Percentiles rank a stretch among this genome's conserved stretches.
Conservation (phyloP, 768 basidiomycete genomes). For the Daedalea quercina region DNA sequence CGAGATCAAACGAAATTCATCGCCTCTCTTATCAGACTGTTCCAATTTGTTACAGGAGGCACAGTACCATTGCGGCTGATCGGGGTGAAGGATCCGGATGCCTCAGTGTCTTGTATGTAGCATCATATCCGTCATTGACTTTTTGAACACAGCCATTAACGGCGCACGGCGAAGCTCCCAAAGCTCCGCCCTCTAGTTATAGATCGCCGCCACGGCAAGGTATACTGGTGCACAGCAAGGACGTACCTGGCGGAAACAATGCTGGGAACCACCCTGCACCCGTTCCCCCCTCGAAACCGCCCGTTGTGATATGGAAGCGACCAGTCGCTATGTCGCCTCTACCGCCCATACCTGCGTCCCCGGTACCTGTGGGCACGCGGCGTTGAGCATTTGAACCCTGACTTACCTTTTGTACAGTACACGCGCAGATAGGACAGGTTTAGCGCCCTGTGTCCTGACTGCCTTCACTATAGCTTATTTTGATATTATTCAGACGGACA, state of each 20-base stretch:
- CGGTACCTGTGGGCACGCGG: not conserved
- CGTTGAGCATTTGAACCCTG: not conserved
- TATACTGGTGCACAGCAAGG: not conserved
- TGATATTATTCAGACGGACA: not conserved
- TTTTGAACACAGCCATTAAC: not conserved
- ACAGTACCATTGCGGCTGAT: conserved; percentile 47
- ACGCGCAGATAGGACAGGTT: too few species aligned
- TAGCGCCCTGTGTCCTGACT: too few species aligned
- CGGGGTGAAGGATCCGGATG: conserved; percentile 43
- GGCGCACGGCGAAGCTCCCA: not conserved
- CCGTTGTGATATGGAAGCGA: conserved; percentile 2
- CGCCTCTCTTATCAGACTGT: conserved; percentile 55
- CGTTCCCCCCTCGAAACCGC: not conserved
- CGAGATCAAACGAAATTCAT: conserved; percentile 73
- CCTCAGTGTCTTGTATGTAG: conserved; percentile 22
- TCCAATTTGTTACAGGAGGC: conserved; percentile 32
- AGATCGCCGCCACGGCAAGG: not conserved
- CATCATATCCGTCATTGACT: not conserved
- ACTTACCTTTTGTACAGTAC: too few species aligned
- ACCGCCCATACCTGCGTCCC: conserved; percentile 1
- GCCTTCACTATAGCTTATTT: not conserved
- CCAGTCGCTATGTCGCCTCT: not conserved
- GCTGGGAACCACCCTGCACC: not conserved
- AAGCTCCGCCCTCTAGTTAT: not conserved
- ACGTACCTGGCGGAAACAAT: not conserved